phyloP scores from a whole-genome alignment of 768 basidiomycete genomes.

The Tricholoma matsutake region DNA sequence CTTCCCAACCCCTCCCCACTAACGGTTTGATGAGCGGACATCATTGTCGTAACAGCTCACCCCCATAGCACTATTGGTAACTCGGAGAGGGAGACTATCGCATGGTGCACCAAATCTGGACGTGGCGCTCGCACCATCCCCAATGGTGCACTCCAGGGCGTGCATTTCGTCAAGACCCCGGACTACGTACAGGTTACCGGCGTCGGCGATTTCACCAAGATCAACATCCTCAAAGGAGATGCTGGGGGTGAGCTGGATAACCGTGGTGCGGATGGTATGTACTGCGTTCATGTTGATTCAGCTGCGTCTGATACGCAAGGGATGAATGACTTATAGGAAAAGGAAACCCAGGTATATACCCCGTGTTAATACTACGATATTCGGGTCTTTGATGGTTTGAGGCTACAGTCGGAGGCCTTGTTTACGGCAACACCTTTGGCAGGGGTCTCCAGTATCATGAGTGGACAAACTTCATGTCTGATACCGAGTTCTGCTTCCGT shows the following conservation, averaged over 20 bases:
- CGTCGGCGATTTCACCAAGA: conserved; percentile 52
- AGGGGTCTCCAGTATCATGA: conserved; percentile 57
- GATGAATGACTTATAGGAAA: conserved; percentile 26
- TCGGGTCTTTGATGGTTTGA: conserved; percentile 17
- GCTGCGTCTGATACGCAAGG: background rate
- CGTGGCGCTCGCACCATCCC: conserved; percentile 48
- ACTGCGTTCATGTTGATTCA: background rate
- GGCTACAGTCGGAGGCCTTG: conserved; percentile 57
- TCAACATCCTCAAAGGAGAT: conserved; percentile 55
- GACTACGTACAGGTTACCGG: conserved; percentile 62
- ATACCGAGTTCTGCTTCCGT: conserved; percentile 66
- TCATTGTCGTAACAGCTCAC: background rate
- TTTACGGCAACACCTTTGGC: conserved; percentile 65
- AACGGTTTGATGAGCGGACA: background rate
- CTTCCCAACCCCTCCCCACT: too few relatives aligned
- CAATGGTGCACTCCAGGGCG: conserved; percentile 25
- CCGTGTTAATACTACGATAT: background rate
- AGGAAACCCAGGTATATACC: conserved; percentile 42
- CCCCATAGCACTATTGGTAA: background rate
- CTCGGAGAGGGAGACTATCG: conserved; percentile 46
- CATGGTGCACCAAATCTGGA: conserved; percentile 37
- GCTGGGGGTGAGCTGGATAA: conserved; percentile 51
- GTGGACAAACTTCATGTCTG: conserved; percentile 85
- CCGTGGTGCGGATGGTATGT: conserved; percentile 45
- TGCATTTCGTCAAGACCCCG: conserved; percentile 48